These are phyloP conservation scores for Aspergillus puulaauensis DNA, from an alignment of 2,329 filamentous ascomycete genomes.

Conservation along the genomic window DNA sequence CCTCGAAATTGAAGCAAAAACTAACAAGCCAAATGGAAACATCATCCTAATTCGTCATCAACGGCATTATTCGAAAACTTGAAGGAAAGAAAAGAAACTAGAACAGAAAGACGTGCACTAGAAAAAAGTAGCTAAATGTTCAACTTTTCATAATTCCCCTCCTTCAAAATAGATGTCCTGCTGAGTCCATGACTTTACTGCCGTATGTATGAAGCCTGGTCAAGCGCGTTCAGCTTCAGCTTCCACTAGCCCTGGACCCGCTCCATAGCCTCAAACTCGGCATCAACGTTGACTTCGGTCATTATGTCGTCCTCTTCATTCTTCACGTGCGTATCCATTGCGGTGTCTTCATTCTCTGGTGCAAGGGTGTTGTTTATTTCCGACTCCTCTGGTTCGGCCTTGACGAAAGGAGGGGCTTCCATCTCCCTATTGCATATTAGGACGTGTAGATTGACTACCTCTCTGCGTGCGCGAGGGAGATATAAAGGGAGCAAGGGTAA, in stretches of 20 bases:
- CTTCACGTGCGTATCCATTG: not conserved
- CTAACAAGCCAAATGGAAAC: not conserved
- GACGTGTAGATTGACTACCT: not conserved
- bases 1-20: not conserved
- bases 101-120: not conserved
- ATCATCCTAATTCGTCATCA: not conserved
- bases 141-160: not conserved
- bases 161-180: not conserved
- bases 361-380: not conserved
- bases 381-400: not conserved
- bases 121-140: not conserved
- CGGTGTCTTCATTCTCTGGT: not conserved
- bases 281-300: conserved; percentile 11
- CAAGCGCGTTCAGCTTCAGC: not conserved
- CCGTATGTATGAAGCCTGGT: not conserved
- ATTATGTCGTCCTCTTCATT: conserved; percentile 10
- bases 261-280: conserved; percentile 14
- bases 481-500: not conserved
- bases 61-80: not conserved
- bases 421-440: not conserved
- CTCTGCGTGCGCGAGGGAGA: not conserved
- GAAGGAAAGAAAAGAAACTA: not conserved
- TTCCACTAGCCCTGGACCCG: not conserved
- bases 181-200: not conserved
- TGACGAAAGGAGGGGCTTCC: not conserved